These are phyloP conservation scores for Sutorius australiensis DNA, from an alignment of 768 basidiomycete genomes.

Conservation along the genomic window DNA sequence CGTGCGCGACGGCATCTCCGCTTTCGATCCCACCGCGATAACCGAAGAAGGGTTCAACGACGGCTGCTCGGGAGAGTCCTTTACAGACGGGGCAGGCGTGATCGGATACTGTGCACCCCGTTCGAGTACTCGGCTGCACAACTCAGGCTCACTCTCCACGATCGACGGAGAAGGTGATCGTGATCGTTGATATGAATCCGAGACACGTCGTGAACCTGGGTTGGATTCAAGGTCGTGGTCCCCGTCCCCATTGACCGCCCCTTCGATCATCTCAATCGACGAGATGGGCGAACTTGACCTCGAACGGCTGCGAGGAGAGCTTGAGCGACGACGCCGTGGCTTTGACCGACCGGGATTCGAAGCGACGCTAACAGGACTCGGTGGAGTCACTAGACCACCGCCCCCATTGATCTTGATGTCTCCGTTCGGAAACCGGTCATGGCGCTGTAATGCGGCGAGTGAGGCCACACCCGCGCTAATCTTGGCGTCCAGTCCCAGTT, in stretches of 20 bases:
- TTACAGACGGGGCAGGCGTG: slow-evolving; percentile 30
- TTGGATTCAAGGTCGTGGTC: slow-evolving; percentile 16
- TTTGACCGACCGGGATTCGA: slow-evolving; percentile 51
- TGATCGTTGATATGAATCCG: slow-evolving; percentile 22
- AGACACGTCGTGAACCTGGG: slow-evolving; percentile 23
- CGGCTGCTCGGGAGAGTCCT: slow-evolving; percentile 27
- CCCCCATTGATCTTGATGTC: slow-evolving; percentile 29
- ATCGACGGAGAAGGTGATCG: slow-evolving; percentile 31
- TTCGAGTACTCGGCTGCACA: slow-evolving; percentile 16
- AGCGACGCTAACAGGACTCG: slow-evolving; percentile 68
- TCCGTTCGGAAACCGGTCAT: slow-evolving; percentile 34
- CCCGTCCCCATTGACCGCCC: slow-evolving; percentile 15
- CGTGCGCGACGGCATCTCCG: slow-evolving; percentile 16
- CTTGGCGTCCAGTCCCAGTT: slow-evolving; percentile 49
- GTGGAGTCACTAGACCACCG: slow-evolving; percentile 67
- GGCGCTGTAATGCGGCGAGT: slow-evolving; percentile 33
- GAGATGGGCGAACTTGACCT: slow-evolving; percentile 34
- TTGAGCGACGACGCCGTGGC: slow-evolving; percentile 41
- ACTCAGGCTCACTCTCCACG: slow-evolving; percentile 29
- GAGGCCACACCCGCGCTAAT: slow-evolving; percentile 33
- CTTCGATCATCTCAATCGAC: slow-evolving; percentile 34
- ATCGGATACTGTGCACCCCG: slow-evolving; percentile 26
- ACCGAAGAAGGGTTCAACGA: slow-evolving; percentile 7
- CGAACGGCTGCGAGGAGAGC: slow-evolving; percentile 39
- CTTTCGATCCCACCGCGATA: slow-evolving; percentile 13